Evolutionary conservation across 2,329 filamentous ascomycete species (phyloP).

Genomic region (Leptographium wingfieldii): DNA sequence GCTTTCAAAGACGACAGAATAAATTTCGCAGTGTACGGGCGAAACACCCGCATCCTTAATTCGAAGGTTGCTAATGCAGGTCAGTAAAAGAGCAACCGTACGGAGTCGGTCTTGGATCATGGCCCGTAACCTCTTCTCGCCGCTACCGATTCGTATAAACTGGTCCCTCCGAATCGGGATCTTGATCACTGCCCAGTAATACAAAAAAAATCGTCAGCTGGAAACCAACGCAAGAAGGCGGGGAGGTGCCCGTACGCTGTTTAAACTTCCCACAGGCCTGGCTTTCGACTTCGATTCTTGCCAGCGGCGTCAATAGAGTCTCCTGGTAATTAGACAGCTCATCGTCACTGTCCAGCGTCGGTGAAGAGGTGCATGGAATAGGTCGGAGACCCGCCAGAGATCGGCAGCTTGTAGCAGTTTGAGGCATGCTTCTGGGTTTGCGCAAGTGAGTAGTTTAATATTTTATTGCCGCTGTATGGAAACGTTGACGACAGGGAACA

Average conservation of each 20-base stretch:
- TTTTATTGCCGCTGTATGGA: not conserved
- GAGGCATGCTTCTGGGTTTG: not conserved
- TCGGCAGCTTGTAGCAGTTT: not conserved
- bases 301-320: not conserved
- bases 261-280: slow-evolving; percentile 8
- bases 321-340: not conserved
- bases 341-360: not conserved
- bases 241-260: slow-evolving; percentile 2
- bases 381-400: not conserved
- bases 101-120: not conserved
- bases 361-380: not conserved
- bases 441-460: not conserved
- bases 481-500: not conserved
- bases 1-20: slow-evolving; percentile 37
- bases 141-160: slow-evolving; percentile 17
- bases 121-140: slow-evolving; percentile 16
- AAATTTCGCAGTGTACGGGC: slow-evolving; percentile 42
- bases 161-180: slow-evolving; percentile 7
- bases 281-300: slow-evolving; percentile 7
- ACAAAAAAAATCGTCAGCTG: not conserved
- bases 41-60: slow-evolving; percentile 33
- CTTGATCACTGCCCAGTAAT: slow-evolving; percentile 5
- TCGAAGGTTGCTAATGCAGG: slow-evolving; percentile 20
- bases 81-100: not conserved
- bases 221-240: not conserved